These are phyloP conservation scores for Pseudovirgaria hyperparasitica DNA, from an alignment of 2,329 filamentous ascomycete genomes.

Conservation along the genomic window DNA sequence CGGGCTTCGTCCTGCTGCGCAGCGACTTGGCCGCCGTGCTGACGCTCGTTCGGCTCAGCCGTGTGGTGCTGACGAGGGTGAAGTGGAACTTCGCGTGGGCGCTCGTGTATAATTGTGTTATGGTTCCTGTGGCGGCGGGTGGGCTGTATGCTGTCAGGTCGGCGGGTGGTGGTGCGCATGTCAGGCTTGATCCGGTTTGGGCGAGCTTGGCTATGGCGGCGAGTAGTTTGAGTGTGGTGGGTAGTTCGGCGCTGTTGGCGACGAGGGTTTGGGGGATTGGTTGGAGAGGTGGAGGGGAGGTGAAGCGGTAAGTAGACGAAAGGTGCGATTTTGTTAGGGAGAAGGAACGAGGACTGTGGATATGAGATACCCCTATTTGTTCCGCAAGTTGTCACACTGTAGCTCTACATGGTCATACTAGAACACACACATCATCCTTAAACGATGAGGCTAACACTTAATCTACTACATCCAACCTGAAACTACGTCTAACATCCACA, in stretches of 20 bases:
- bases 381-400: too few relatives aligned
- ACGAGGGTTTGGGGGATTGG: slow-evolving; percentile 31
- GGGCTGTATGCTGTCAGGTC: slow-evolving; percentile 53
- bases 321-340: background rate
- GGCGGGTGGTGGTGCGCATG: slow-evolving; percentile 36
- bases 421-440: too few relatives aligned
- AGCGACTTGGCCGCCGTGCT: slow-evolving; percentile 58
- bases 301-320: background rate
- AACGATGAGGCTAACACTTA: too few relatives aligned
- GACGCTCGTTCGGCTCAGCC: slow-evolving; percentile 59
- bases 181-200: slow-evolving; percentile 68
- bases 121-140: slow-evolving; percentile 70
- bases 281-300: slow-evolving; percentile 17
- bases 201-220: slow-evolving; percentile 84
- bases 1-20: slow-evolving; percentile 68
- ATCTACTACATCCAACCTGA: too few relatives aligned
- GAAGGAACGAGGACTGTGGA: too few relatives aligned
- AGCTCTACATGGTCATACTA: too few relatives aligned
- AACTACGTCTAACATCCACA: too few relatives aligned
- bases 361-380: too few relatives aligned
- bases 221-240: slow-evolving; percentile 79
- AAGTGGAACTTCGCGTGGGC: slow-evolving; percentile 83
- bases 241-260: slow-evolving; percentile 65
- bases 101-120: slow-evolving; percentile 64
- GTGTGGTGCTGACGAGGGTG: slow-evolving; percentile 62